Conservation (phyloP, 2,329 filamentous ascomycete genomes). For the Aspergillus sergii region DNA sequence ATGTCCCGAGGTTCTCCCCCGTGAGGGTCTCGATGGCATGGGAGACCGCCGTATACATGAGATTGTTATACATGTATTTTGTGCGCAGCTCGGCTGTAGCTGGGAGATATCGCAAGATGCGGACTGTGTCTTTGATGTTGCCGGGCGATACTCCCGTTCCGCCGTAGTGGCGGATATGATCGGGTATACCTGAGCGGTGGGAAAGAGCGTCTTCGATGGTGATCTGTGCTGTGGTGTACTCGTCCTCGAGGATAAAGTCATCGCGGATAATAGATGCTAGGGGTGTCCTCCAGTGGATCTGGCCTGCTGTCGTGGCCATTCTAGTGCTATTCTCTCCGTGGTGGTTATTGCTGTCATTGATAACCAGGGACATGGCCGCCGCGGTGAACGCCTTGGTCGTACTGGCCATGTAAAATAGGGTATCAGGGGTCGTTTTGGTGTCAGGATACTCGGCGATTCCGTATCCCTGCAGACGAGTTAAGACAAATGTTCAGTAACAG, state of each 20-base stretch:
- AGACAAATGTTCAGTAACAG: background rate
- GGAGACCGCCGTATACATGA: slow-evolving; percentile 52
- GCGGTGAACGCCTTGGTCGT: background rate
- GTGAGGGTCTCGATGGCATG: slow-evolving; percentile 52
- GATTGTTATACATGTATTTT: slow-evolving; percentile 54
- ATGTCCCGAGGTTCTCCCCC: slow-evolving; percentile 41
- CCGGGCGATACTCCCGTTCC: background rate
- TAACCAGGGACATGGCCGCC: background rate
- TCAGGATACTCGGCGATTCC: background rate
- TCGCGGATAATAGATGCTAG: background rate
- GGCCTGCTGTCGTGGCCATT: background rate
- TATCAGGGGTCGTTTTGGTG: background rate
- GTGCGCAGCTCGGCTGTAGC: slow-evolving; percentile 49
- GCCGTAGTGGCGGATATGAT: background rate
- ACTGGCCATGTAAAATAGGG: background rate
- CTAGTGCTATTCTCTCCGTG: background rate
- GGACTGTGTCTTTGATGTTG: background rate
- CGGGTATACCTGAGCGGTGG: background rate
- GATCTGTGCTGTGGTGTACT: background rate
- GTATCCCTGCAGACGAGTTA: background rate
- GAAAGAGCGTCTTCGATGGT: background rate
- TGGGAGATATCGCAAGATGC: slow-evolving; percentile 47
- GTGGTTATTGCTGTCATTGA: background rate
- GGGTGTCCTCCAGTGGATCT: background rate
- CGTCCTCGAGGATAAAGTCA: background rate